Evolutionary conservation across 202 grass and related monocot genomes (phyloP).

Genomic region (Thinopyrum obtusiflorum): DNA sequence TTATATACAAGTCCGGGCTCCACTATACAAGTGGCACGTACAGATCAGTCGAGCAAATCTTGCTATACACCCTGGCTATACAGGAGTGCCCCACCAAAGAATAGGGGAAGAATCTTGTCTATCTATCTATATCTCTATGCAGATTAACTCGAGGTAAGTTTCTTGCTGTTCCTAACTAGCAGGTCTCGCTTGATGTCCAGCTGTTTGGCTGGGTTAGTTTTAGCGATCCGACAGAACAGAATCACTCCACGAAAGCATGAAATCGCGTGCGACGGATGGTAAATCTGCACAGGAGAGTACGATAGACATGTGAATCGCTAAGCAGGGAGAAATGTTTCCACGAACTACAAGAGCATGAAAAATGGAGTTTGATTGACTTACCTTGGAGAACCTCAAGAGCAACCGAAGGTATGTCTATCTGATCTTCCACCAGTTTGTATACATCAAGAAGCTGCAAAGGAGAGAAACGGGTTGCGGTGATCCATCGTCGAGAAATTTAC

Average conservation of each 20-base stretch:
- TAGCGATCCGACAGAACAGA: constrained; percentile 75
- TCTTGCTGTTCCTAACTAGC: not conserved
- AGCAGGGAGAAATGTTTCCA: not conserved
- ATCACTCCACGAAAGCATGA: constrained; percentile 92
- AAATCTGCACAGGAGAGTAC: constrained; percentile 59
- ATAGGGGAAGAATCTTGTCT: constrained; percentile 5
- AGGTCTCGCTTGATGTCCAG: constrained; percentile 16
- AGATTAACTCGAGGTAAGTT: constrained; percentile 15
- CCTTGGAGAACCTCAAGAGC: constrained; percentile 85
- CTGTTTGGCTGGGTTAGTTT: constrained; percentile 31
- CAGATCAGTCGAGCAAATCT: not conserved
- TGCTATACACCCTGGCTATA: constrained; percentile 33
- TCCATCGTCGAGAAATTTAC: not conserved
- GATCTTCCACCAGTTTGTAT: constrained; percentile 87
- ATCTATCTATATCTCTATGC: constrained; percentile 16
- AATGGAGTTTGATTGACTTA: constrained; percentile 26
- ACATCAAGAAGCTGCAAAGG: constrained; percentile 80
- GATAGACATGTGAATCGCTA: not conserved
- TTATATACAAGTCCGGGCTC: constrained; percentile 32
- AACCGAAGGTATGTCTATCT: constrained; percentile 84
- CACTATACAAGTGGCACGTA: constrained; percentile 21
- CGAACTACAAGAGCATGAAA: not conserved
- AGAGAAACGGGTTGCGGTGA: not conserved
- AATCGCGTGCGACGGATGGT: constrained; percentile 66
- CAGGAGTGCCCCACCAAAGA: constrained; percentile 1